Evolutionary conservation across 2,329 filamentous ascomycete species (phyloP).

Genomic region (Trichophyton mentagrophytes): DNA sequence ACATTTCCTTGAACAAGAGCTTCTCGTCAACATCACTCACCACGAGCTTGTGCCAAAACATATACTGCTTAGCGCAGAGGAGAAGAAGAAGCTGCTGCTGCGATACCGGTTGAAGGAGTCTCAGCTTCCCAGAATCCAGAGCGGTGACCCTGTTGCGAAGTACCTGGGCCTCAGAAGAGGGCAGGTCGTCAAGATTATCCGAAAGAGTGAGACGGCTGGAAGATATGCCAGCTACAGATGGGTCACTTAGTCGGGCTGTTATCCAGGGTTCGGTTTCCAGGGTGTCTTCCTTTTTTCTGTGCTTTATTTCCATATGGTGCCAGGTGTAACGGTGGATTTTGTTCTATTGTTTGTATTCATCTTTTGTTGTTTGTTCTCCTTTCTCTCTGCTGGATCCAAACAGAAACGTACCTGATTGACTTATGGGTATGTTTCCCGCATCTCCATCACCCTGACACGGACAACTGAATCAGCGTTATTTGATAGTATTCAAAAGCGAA

Average conservation of each 20-base stretch:
- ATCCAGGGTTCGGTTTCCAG: background rate
- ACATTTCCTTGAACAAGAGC: slow-evolving; percentile 88
- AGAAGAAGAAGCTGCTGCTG: slow-evolving; percentile 74
- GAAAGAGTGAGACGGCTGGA: slow-evolving; percentile 87
- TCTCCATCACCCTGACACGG: background rate
- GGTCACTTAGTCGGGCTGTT: slow-evolving; percentile 33
- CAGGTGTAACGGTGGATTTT: background rate
- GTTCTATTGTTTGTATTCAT: background rate
- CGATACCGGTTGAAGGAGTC: slow-evolving; percentile 95
- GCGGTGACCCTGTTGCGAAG: slow-evolving; percentile 80
- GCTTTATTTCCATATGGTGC: background rate
- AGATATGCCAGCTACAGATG: slow-evolving; percentile 90
- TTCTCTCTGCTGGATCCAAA: background rate
- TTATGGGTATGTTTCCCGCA: background rate
- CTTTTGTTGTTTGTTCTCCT: background rate
- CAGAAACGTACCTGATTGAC: background rate
- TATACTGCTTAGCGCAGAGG: slow-evolving; percentile 74
- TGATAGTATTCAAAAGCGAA: background rate
- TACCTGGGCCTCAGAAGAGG: slow-evolving; percentile 84
- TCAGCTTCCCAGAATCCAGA: slow-evolving; percentile 82
- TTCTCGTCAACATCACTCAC: slow-evolving; percentile 95
- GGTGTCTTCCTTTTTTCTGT: background rate
- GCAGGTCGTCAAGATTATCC: slow-evolving; percentile 96
- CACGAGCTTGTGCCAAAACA: slow-evolving; percentile 95
- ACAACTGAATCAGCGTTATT: background rate